These are phyloP conservation scores for Nelumbo lutea DNA, from an alignment of 164 flowering plant species.

Conservation along the genomic window DNA sequence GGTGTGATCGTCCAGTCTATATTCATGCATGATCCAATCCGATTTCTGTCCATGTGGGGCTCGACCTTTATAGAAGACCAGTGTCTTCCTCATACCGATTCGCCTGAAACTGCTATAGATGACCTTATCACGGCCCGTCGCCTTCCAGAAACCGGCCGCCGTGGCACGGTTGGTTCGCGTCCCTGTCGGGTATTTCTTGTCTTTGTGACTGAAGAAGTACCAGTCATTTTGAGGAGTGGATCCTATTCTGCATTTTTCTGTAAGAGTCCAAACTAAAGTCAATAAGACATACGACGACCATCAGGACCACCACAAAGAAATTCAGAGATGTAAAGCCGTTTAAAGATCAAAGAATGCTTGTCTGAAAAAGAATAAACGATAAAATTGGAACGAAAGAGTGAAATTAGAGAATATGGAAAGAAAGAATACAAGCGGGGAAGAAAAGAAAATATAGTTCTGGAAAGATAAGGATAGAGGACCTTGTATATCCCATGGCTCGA, in stretches of 20 bases:
- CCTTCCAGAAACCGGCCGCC: constrained; percentile 91
- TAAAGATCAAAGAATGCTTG: too few relatives aligned
- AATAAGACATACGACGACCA: neutral
- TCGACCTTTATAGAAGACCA: constrained; percentile 82
- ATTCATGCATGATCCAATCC: constrained; percentile 98
- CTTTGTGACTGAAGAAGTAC: constrained; percentile 97
- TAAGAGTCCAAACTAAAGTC: neutral
- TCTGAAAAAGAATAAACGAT: too few relatives aligned
- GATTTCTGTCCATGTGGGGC: constrained; percentile 95
- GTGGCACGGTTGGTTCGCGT: constrained; percentile 91
- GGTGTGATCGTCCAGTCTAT: constrained; percentile 62
- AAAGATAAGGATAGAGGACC: constrained; percentile 29
- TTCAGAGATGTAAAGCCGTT: too few relatives aligned
- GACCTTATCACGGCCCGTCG: constrained; percentile 91
- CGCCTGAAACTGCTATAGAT: constrained; percentile 55
- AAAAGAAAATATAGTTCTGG: neutral
- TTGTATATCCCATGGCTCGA: constrained; percentile 97
- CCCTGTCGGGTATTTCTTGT: constrained; percentile 88
- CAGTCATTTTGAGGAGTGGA: constrained; percentile 89
- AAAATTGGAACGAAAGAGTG: too few relatives aligned
- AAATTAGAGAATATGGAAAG: neutral
- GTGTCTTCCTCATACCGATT: constrained; percentile 87
- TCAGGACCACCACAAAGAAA: neutral
- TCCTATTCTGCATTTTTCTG: constrained; percentile 86
- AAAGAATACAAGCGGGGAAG: neutral